phyloP scores from a whole-genome alignment of 2,329 filamentous ascomycete genomes.

The Endoconidiophora polonica region DNA sequence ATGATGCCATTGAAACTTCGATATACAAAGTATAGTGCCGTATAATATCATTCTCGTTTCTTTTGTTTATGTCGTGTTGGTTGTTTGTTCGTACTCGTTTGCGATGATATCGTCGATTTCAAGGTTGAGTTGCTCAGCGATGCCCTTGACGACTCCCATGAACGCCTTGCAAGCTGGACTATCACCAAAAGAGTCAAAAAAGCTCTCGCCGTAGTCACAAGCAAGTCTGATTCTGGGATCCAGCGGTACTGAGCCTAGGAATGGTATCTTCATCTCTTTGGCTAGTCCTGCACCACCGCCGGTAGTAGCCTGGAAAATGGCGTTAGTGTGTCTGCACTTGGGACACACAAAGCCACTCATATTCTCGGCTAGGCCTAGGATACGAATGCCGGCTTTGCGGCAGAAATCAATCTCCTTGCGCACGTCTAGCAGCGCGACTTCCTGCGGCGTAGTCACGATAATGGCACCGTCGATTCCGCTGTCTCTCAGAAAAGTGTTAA shows the following conservation, averaged over 20 bases:
- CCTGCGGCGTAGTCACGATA: conserved; percentile 86
- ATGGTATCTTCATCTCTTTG: conserved; percentile 73
- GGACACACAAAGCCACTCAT: conserved; percentile 97
- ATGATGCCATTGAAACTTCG: background rate
- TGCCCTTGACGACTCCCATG: conserved; percentile 57
- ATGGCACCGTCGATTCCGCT: conserved; percentile 88
- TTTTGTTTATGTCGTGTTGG: background rate
- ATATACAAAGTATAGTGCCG: background rate
- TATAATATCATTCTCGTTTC: background rate
- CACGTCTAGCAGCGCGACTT: conserved; percentile 81
- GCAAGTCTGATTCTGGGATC: conserved; percentile 92
- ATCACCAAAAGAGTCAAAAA: conserved; percentile 84
- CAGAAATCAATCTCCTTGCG: conserved; percentile 98
- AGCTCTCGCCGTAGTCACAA: conserved; percentile 94
- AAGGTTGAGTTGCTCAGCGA: conserved; percentile 50
- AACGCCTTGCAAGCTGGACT: conserved; percentile 79
- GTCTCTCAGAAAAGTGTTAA: conserved; percentile 82
- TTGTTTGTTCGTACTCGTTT: conserved; percentile 16
- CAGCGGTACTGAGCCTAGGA: conserved; percentile 75
- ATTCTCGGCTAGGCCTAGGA: conserved; percentile 88
- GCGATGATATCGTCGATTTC: conserved; percentile 37
- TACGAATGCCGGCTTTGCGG: conserved; percentile 73
- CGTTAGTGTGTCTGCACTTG: conserved; percentile 62
- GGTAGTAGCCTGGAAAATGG: conserved; percentile 85
- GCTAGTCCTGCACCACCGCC: conserved; percentile 71